Evolutionary conservation across 1,139 yeast genomes (phyloP), one percentile per base, ranked within the genome.

Genomic region (Lodderomyces orthopsilosis): DNA sequence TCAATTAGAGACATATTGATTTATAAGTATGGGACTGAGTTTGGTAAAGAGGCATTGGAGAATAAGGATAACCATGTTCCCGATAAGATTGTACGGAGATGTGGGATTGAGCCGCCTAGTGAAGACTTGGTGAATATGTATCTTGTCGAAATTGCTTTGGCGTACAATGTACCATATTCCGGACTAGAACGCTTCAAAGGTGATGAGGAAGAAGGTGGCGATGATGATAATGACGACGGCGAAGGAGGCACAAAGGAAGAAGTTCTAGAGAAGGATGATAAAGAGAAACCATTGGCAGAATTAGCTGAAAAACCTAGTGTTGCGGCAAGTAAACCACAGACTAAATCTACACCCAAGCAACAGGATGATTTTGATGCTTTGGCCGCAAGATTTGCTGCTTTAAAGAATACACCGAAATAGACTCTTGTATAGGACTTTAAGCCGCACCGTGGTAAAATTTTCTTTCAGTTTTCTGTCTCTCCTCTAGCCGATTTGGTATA

Each of bases 91-190:
- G 53, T 75, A 18, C 74, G 74, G 41, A 67, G 93, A 48, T 81
- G 94, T 50, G 69, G 75, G 18, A 77, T 84, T 2, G 81, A 77
- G 41, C 82, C 95, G 2, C 96, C 96, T 0, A 65, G 75, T 4
- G 75, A 71, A 35, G 80, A 75, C 21, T 69, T 89, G 46, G 95
- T 89, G 1, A 73, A 76, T 19, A 63, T 86, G 47, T 90, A 90
- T 57, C 66, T 90, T 49, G 69, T 78, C 46, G 97, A 90, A 56
- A 89, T 90, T 48, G 95, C 96, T 1, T 70, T 74, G 46, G 87
- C 95, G 0, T 90, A 90, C 58, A 75, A 75, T 35, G 94, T 83
- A 1, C 88, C 91, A 0, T 88, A 79, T 56, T 79, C 87, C 38
- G 83, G 80, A 18, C 58, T 82, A 44, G 58, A 52, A 4, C 55